phyloP scores from a whole-genome alignment of 345 rosid species.

The Moricandia moricandioides region DNA sequence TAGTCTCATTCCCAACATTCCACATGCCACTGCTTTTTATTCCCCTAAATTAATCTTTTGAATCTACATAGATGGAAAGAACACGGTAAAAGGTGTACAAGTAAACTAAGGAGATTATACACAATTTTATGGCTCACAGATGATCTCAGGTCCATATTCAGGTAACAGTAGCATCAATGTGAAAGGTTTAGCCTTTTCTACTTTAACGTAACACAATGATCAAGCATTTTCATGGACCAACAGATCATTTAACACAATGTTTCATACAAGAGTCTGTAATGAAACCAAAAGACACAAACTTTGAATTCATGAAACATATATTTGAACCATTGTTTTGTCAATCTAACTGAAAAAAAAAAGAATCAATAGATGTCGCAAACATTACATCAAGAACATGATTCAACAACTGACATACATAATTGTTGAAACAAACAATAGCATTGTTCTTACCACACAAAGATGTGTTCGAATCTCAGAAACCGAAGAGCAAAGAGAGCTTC shows the following conservation, averaged over 20 bases:
- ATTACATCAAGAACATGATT: conserved; percentile 17
- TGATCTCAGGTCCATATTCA: conserved; percentile 3
- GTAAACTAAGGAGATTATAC: background rate
- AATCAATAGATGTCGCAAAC: background rate
- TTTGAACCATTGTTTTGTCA: background rate
- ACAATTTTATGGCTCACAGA: conserved; percentile 5
- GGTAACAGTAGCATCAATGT: background rate
- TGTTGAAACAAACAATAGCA: background rate
- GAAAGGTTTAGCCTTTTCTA: conserved; percentile 4
- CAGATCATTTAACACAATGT: background rate
- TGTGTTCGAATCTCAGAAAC: conserved; percentile 39
- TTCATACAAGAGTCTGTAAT: background rate
- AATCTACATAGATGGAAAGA: conserved; percentile 13
- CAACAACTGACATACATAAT: background rate
- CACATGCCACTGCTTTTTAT: conserved; percentile 26
- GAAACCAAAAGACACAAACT: conserved; percentile 16
- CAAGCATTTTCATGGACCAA: background rate
- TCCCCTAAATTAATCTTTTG: background rate
- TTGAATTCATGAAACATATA: conserved; percentile 3
- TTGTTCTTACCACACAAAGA: conserved; percentile 27
- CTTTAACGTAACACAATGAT: background rate
- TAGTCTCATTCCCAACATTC: conserved; percentile 27
- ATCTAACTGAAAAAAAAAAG: background rate
- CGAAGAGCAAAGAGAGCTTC: conserved; percentile 57
- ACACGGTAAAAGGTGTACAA: background rate